These are phyloP conservation scores for Borealophlyctis nickersoniae DNA, from an alignment of 192 early-diverging fungal species.

Conservation along the genomic window DNA sequence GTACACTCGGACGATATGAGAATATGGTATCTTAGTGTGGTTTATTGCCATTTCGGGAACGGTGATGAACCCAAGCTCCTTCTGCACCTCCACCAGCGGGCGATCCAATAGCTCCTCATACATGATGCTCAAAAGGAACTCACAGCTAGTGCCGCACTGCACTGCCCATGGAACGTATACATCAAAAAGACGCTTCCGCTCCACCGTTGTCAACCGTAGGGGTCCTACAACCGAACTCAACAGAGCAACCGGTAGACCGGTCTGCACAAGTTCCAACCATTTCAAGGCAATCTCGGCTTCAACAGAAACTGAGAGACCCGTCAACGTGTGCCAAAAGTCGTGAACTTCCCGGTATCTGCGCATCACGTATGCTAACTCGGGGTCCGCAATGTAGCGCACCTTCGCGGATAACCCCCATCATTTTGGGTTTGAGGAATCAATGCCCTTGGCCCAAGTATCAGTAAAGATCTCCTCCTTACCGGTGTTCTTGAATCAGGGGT, in stretches of 20 bases:
- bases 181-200: constrained; percentile 62
- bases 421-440: too few species aligned
- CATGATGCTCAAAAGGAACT: constrained; percentile 81
- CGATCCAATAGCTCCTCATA: constrained; percentile 81
- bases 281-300: constrained; percentile 93
- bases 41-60: too few species aligned
- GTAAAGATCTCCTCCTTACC: constrained; percentile 44
- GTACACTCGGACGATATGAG: too few species aligned
- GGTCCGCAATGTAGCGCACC: constrained; percentile 86
- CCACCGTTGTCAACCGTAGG: constrained; percentile 54
- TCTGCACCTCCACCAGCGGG: constrained; percentile 64
- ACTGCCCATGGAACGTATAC: constrained; percentile 91
- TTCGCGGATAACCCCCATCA: not conserved
- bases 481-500: constrained; percentile 76
- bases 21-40: too few species aligned
- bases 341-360: constrained; percentile 89
- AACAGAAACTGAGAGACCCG: constrained; percentile 75
- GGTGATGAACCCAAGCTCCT: constrained; percentile 60
- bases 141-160: constrained; percentile 68
- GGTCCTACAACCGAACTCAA: constrained; percentile 83
- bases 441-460: too few species aligned
- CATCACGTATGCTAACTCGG: constrained; percentile 92
- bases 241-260: constrained; percentile 82
- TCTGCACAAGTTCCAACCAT: constrained; percentile 92
- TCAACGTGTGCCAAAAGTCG: constrained; percentile 90